These are phyloP conservation scores for Penicillium canescens DNA, from an alignment of 495 filamentous ascomycete species.

Conservation along the genomic window DNA sequence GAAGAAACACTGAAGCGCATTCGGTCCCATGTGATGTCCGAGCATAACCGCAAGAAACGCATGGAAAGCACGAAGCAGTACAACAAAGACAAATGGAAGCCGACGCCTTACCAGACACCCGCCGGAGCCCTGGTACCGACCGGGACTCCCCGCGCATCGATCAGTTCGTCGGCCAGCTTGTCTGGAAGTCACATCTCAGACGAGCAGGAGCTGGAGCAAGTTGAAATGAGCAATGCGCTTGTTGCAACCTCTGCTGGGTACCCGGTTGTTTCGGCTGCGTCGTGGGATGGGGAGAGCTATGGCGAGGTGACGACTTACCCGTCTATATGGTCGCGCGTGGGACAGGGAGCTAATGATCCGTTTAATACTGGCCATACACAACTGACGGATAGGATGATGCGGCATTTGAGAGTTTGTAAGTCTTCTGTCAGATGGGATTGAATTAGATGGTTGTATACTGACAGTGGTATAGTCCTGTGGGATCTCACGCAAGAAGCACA, in stretches of 20 bases:
- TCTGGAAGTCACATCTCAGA: conserved; percentile 5
- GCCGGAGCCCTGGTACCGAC: conserved; percentile 20
- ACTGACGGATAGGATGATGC: conserved; percentile 44
- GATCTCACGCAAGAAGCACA: conserved; percentile 42
- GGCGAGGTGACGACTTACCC: conserved; percentile 15
- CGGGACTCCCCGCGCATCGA: conserved; percentile 4
- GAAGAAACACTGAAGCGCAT: conserved; percentile 51
- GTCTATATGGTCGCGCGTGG: conserved; percentile 29
- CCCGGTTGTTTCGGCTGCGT: conserved; percentile 4
- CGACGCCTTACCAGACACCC: conserved; percentile 40
- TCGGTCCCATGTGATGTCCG: conserved; percentile 53
- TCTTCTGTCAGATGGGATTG: not conserved
- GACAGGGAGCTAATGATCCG: conserved; percentile 40
- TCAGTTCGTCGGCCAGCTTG: conserved; percentile 15
- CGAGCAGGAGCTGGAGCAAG: conserved; percentile 12
- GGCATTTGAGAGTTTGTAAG: conserved; percentile 45
- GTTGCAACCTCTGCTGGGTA: conserved; percentile 4
- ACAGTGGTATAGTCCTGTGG: conserved; percentile 35
- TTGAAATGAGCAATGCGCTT: conserved; percentile 12
- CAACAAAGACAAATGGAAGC: conserved; percentile 49
- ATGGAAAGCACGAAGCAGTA: conserved; percentile 45
- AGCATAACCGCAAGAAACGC: conserved; percentile 52
- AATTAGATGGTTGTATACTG: conserved; percentile 7
- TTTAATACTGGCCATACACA: conserved; percentile 43
- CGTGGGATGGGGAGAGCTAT: conserved; percentile 12